phyloP scores from a whole-genome alignment of 2,329 filamentous ascomycete genomes.

The Diaporthe citri region DNA sequence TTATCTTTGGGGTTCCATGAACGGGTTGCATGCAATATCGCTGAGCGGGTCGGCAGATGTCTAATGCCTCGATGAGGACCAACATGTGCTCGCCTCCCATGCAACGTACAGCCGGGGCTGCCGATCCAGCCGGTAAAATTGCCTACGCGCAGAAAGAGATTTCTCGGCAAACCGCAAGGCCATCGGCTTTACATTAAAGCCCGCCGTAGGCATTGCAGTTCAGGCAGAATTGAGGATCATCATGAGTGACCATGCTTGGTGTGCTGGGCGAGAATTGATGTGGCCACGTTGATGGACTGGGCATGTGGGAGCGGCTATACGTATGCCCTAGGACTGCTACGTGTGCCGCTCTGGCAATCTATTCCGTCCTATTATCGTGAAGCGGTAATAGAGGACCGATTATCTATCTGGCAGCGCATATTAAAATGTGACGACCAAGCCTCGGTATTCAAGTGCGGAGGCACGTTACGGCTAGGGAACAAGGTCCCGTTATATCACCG shows the following conservation, averaged over 20 bases:
- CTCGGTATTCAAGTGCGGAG: neutral
- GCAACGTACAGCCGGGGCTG: neutral
- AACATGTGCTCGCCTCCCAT: neutral
- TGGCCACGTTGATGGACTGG: too few relatives aligned
- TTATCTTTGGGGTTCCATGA: neutral
- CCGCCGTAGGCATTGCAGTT: neutral
- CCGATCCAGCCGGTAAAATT: neutral
- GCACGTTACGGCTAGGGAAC: neutral
- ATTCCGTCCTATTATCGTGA: neutral
- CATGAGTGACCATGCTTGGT: neutral
- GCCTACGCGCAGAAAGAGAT: neutral
- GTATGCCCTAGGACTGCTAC: neutral
- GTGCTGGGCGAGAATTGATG: neutral
- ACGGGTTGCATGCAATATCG: neutral
- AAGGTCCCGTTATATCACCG: neutral
- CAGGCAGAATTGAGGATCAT: constrained; percentile 20
- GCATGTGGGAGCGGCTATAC: neutral
- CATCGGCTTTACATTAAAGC: neutral
- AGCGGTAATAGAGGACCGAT: neutral
- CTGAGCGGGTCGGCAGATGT: neutral
- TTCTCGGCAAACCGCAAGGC: neutral
- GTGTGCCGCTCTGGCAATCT: neutral
- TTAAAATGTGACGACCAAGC: constrained; percentile 2
- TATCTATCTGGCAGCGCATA: neutral
- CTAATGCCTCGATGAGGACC: neutral